Conservation (phyloP, 179 eudicot genomes). For the Amaranthus tricolor region DNA sequence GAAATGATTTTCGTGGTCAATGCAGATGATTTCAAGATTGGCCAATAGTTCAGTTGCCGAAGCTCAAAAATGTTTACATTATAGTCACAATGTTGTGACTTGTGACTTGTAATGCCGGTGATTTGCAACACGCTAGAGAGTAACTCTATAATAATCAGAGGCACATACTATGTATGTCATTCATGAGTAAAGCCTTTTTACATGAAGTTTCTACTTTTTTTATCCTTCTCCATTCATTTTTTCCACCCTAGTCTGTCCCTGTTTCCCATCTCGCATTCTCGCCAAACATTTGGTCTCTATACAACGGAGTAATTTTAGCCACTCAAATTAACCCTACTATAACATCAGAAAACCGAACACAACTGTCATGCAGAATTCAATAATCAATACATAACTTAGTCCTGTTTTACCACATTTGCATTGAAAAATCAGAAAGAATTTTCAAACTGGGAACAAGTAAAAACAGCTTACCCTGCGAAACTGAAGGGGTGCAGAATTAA, state of each 20-base stretch:
- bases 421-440: conserved; percentile 1
- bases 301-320: neutral
- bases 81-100: too few species aligned
- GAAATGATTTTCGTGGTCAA: too few species aligned
- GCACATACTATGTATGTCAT: neutral
- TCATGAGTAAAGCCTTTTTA: neutral
- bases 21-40: too few species aligned
- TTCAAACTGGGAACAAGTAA: conserved; percentile 11
- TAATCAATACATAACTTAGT: neutral
- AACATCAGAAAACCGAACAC: neutral
- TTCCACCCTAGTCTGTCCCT: neutral
- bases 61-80: too few species aligned
- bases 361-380: neutral
- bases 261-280: too few species aligned
- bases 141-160: neutral
- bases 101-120: too few species aligned
- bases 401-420: neutral
- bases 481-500: conserved; percentile 91
- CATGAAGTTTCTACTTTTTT: neutral
- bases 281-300: too few species aligned
- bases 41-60: too few species aligned
- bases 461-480: conserved; percentile 58
- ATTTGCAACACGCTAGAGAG: too few species aligned
- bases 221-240: neutral
- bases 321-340: neutral